Evolutionary conservation across 208 protist genomes (phyloP).

Genomic region (Acanthamoeba lenticulata): DNA sequence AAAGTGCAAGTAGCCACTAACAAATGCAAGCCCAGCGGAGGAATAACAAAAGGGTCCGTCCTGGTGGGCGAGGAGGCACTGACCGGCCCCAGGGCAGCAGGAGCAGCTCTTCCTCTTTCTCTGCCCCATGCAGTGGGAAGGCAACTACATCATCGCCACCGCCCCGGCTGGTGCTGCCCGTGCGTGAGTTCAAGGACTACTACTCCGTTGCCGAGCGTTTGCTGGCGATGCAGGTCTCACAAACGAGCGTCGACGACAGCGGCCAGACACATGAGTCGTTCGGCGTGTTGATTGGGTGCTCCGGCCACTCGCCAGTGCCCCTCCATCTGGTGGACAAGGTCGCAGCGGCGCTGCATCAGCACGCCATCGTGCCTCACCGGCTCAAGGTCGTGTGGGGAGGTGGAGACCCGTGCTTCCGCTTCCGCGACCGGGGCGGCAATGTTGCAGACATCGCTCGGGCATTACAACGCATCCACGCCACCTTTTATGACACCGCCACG

Average conservation of each 20-base stretch:
- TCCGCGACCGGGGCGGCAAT: not conserved
- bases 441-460: not conserved
- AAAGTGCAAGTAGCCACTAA: too few relatives aligned
- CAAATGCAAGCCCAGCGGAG: too few relatives aligned
- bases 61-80: too few relatives aligned
- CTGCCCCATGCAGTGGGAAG: too few relatives aligned
- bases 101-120: too few relatives aligned
- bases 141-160: too few relatives aligned
- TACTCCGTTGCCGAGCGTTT: not conserved
- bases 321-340: not conserved
- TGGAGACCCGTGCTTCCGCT: constrained; percentile 21
- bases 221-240: too few relatives aligned
- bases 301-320: not conserved
- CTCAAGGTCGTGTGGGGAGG: not conserved
- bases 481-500: not conserved
- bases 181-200: not conserved
- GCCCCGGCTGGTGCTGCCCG: not conserved
- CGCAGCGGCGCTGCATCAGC: not conserved
- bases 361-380: not conserved
- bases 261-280: not conserved
- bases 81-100: too few relatives aligned
- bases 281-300: not conserved
- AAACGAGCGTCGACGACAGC: not conserved
- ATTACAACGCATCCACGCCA: not conserved
- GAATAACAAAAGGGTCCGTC: too few relatives aligned